phyloP scores from a whole-genome alignment of 2,329 filamentous ascomycete genomes.

The Didymella sp. region DNA sequence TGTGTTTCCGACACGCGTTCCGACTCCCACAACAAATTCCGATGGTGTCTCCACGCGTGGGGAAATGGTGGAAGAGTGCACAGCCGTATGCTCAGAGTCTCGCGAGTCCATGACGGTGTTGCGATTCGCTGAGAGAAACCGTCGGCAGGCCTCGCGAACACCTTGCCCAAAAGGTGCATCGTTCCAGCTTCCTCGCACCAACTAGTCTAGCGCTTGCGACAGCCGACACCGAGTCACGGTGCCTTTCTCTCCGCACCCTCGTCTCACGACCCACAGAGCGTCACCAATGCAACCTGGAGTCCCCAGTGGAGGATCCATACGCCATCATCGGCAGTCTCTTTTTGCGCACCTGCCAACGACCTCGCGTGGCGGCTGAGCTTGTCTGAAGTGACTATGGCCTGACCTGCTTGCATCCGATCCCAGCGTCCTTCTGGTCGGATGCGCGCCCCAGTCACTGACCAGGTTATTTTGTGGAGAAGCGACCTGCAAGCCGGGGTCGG shows the following conservation, averaged over 20 bases:
- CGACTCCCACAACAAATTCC: constrained; percentile 27
- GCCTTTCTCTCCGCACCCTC: constrained; percentile 16
- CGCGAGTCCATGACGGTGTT: constrained; percentile 9
- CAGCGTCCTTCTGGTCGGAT: constrained; percentile 24
- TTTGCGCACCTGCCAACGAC: constrained; percentile 4
- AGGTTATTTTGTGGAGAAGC: constrained; percentile 31
- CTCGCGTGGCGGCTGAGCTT: constrained; percentile 17
- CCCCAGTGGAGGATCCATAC: constrained; percentile 28
- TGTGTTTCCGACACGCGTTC: constrained; percentile 27
- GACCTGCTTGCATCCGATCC: constrained; percentile 16
- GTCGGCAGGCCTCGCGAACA: constrained; percentile 16
- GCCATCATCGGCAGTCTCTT: neutral
- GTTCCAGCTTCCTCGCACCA: neutral
- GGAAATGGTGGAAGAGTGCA: constrained; percentile 5
- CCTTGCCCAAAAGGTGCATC: constrained; percentile 4
- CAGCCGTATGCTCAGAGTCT: constrained; percentile 5
- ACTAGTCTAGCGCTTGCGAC: constrained; percentile 18
- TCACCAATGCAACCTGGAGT: constrained; percentile 22
- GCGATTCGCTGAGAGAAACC: constrained; percentile 19
- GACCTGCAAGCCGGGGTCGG: constrained; percentile 20
- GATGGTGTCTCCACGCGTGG: constrained; percentile 23
- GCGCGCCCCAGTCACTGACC: constrained; percentile 19
- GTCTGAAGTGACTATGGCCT: constrained; percentile 12
- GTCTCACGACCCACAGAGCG: constrained; percentile 24
- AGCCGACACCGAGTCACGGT: constrained; percentile 16